phyloP scores from a whole-genome alignment of 2,329 filamentous ascomycete species.

The Boeremia exigua region DNA sequence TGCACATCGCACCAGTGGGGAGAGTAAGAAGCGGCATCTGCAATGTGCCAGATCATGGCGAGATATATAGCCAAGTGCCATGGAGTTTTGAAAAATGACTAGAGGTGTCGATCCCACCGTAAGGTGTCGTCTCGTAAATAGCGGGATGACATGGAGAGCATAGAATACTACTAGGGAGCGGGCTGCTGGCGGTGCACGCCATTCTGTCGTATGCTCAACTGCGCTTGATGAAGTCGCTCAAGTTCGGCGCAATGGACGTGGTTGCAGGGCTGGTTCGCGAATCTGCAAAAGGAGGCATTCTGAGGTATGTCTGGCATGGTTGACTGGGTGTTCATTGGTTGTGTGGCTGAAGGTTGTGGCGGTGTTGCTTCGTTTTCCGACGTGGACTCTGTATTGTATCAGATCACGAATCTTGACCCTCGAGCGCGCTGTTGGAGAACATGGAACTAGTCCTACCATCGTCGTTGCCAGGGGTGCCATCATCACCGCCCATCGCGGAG shows the following conservation, averaged over 20 bases:
- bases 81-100: background rate
- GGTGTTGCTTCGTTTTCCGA: conserved; percentile 8
- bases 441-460: conserved; percentile 31
- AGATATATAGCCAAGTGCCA: background rate
- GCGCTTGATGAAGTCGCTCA: conserved; percentile 8
- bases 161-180: background rate
- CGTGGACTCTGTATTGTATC: conserved; percentile 15
- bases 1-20: too few species aligned
- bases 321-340: background rate
- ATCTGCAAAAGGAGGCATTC: conserved; percentile 4
- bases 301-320: conserved; percentile 4
- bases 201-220: conserved; percentile 4
- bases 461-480: conserved; percentile 26
- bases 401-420: conserved; percentile 24
- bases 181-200: conserved; percentile 1
- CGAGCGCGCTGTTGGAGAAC: conserved; percentile 26
- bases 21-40: too few species aligned
- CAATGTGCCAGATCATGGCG: too few species aligned
- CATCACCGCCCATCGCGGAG: conserved; percentile 20
- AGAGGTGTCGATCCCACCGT: background rate
- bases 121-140: too few species aligned
- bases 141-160: background rate
- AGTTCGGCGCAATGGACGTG: conserved; percentile 18
- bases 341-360: background rate
- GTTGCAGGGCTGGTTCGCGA: conserved; percentile 8